phyloP scores from a whole-genome alignment of 2,329 filamentous ascomycete species.

The Diatrype stigma region DNA sequence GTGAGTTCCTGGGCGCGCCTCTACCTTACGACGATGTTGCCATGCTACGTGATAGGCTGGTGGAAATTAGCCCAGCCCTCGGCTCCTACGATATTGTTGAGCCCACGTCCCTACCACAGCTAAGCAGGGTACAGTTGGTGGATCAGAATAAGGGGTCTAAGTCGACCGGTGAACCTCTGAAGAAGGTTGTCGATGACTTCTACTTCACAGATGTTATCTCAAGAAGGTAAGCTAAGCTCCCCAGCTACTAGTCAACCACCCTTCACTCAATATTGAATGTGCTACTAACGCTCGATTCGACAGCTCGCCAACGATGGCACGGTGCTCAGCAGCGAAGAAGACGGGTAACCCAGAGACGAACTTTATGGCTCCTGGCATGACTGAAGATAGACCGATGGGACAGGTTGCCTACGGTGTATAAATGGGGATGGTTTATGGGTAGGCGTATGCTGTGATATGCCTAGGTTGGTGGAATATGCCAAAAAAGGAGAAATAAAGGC shows the following conservation, averaged over 20 bases:
- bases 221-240: slow-evolving; percentile 66
- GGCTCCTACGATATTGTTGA: slow-evolving; percentile 89
- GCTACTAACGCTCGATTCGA: slow-evolving; percentile 9
- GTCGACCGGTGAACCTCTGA: slow-evolving; percentile 67
- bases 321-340: slow-evolving; percentile 90
- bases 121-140: slow-evolving; percentile 92
- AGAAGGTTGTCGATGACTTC: slow-evolving; percentile 89
- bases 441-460: neutral
- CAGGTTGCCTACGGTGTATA: slow-evolving; percentile 57
- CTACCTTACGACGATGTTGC: slow-evolving; percentile 93
- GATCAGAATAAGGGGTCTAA: slow-evolving; percentile 92
- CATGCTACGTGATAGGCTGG: slow-evolving; percentile 85
- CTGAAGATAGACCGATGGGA: slow-evolving; percentile 58
- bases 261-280: slow-evolving; percentile 8
- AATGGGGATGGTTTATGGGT: slow-evolving; percentile 7
- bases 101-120: slow-evolving; percentile 64
- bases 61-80: slow-evolving; percentile 87
- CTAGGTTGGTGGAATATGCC: neutral
- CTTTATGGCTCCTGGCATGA: slow-evolving; percentile 70
- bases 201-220: slow-evolving; percentile 98
- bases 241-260: slow-evolving; percentile 12
- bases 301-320: slow-evolving; percentile 96
- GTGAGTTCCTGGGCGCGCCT: slow-evolving; percentile 82
- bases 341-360: slow-evolving; percentile 74
- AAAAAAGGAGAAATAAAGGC: neutral